A percentile compares a stretch with the other conserved stretches of the same genome.
These are phyloP conservation scores for Daedaleopsis sinensis DNA, from an alignment of 768 basidiomycete genomes.

Conservation along the genomic window DNA sequence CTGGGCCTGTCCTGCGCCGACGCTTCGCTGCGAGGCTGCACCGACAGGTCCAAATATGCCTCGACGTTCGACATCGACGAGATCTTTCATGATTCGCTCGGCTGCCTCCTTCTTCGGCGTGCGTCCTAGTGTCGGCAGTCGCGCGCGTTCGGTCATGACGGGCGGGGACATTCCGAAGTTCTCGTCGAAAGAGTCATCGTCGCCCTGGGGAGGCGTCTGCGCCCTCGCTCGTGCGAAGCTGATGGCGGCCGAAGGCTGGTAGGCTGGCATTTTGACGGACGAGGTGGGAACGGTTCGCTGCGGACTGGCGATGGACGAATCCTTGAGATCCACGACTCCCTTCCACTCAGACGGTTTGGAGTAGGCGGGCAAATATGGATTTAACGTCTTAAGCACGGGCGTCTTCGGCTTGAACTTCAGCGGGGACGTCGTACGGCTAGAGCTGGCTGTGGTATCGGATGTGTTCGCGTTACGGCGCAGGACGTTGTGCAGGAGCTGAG, in stretches of 20 bases:
- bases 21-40: background rate
- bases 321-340: slow-evolving; percentile 73
- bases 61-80: slow-evolving; percentile 42
- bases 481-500: slow-evolving; percentile 50
- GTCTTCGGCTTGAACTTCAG: slow-evolving; percentile 62
- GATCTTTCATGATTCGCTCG: slow-evolving; percentile 63
- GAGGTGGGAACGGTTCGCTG: slow-evolving; percentile 32
- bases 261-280: slow-evolving; percentile 10
- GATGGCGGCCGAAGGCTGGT: slow-evolving; percentile 10
- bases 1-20: slow-evolving; percentile 8
- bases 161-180: slow-evolving; percentile 54
- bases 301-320: slow-evolving; percentile 53
- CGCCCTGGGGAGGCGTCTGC: slow-evolving; percentile 15
- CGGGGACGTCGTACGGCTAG: slow-evolving; percentile 44
- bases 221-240: slow-evolving; percentile 13
- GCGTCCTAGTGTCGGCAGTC: slow-evolving; percentile 48
- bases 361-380: slow-evolving; percentile 62
- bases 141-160: slow-evolving; percentile 54
- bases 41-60: slow-evolving; percentile 10
- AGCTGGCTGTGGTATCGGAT: slow-evolving; percentile 23
- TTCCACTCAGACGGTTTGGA: slow-evolving; percentile 61
- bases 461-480: slow-evolving; percentile 54
- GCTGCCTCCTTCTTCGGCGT: slow-evolving; percentile 79
- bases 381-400: slow-evolving; percentile 54
- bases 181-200: slow-evolving; percentile 43